Evolutionary conservation across 106 monocot genomes (phyloP).

Genomic region (Allium fistulosum): DNA sequence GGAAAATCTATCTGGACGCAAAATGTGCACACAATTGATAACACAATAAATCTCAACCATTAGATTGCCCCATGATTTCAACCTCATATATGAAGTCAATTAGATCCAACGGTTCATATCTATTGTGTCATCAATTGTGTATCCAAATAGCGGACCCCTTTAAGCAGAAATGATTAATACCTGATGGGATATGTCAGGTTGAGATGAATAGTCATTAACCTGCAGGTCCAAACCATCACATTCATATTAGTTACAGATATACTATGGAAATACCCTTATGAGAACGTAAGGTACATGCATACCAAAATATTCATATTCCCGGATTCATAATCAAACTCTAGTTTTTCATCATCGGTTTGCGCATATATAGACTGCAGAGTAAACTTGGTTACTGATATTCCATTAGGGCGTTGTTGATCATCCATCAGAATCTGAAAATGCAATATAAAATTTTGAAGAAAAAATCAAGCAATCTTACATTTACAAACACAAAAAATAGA

Average conservation of each 20-base stretch:
- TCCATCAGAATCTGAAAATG: constrained; percentile 82
- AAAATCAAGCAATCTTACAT: no score
- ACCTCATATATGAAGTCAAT: no score
- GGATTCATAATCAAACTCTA: constrained; percentile 99
- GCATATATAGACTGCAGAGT: constrained; percentile 91
- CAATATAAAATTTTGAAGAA: neutral
- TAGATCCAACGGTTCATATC: no score
- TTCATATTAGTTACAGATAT: no score
- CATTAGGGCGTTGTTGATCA: constrained; percentile 90
- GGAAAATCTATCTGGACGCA: no score
- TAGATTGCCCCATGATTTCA: no score
- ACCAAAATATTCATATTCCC: constrained; percentile 81
- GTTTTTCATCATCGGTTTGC: constrained; percentile 88
- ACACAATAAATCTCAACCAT: no score
- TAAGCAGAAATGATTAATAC: constrained; percentile 18
- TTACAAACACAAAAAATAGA: no score
- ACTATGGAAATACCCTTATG: no score
- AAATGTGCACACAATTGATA: no score
- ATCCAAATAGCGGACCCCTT: no score
- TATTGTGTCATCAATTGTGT: no score
- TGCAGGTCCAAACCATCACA: constrained; percentile 23
- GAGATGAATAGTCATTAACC: constrained; percentile 83
- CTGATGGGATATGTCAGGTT: constrained; percentile 82
- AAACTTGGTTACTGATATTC: constrained; percentile 90
- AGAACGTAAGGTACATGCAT: neutral